Base-by-base conservation (phyloP, 768 basidiomycete genomes). In the Tricholoma flavovirens region DNA sequence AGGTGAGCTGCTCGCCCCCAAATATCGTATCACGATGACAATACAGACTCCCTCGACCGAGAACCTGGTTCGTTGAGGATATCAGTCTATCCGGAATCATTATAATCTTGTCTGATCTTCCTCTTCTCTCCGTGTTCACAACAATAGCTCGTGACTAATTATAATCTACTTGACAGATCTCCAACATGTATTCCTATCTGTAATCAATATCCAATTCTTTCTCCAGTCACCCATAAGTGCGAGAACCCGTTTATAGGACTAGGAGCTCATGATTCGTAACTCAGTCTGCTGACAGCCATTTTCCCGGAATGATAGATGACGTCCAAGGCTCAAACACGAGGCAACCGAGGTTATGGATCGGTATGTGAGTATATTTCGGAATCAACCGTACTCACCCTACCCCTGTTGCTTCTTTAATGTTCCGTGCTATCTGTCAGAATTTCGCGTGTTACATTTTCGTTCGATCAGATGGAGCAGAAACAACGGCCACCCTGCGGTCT, bases 21-120 rank as follows among this genome's bases (percentile, higher is more conserved):
- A 56, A 29, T 49, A 21, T 32, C 38, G 14, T 21, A 51, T 26
- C 33, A 22, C 56, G 90, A 92, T 92, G 90, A 90, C 81, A 84
- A 82, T 71, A 77, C 83, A 88, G 90, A 91, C 90, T 92, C 90
- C 90, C 90, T 92, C 90, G 69, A 86, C 90, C 75, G 90, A 92
- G 83, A 77, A 73, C 69, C 69, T 66, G 71, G 75, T 29, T 76
- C 78, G 56, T 64, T 86, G 89, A 84, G 78, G 90, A 90, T 73
- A 76, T 73, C 67, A 63, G 84, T 87, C 85, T 88, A 87, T 80
- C 88, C 88, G 87, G 87, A 90, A 90, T 89, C 88, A 88, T 86
- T 84, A 84, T 84, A 74, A 68, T 66, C 24, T n/a, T 77, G 77
- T 87, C 88, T 90, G 88, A 90, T 68, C 52, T 49, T 64, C 53